phyloP scores from a whole-genome alignment of 208 protist species.

The Entamoeba invadens region DNA sequence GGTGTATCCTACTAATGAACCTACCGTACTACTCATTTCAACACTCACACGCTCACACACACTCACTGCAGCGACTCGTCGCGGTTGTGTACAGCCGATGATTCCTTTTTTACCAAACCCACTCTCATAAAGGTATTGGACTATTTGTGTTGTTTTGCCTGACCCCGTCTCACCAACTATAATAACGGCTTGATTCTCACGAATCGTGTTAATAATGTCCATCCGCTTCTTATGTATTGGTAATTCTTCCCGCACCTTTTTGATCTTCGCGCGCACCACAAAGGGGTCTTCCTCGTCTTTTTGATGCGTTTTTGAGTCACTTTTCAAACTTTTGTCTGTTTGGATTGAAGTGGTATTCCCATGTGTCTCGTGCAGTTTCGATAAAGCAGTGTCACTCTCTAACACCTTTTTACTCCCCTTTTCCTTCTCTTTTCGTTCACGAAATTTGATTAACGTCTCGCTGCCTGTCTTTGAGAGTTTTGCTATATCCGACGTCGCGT shows the following conservation, averaged over 20 bases:
- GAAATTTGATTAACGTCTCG: slow-evolving; percentile 42
- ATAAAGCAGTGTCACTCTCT: background rate
- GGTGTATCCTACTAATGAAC: slow-evolving; percentile 73
- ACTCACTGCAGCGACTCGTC: slow-evolving; percentile 53
- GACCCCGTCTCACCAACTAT: slow-evolving; percentile 81
- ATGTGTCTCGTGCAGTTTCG: background rate
- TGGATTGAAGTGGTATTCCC: background rate
- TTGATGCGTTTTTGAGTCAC: background rate
- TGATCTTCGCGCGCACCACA: background rate
- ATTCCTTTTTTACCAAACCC: slow-evolving; percentile 58
- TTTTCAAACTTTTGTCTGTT: background rate
- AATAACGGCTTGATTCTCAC: slow-evolving; percentile 65
- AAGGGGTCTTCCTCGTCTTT: background rate
- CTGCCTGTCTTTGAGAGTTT: slow-evolving; percentile 55
- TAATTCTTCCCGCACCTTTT: slow-evolving; percentile 25
- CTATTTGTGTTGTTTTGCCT: slow-evolving; percentile 86
- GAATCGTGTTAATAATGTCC: slow-evolving; percentile 39
- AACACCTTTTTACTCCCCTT: slow-evolving; percentile 11
- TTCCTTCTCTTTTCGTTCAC: slow-evolving; percentile 39
- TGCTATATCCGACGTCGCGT: slow-evolving; percentile 62
- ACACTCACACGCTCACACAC: slow-evolving; percentile 53
- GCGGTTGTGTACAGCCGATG: slow-evolving; percentile 59
- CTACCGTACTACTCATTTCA: slow-evolving; percentile 52
- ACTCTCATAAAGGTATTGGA: slow-evolving; percentile 73
- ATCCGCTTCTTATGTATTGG: slow-evolving; percentile 37